These are phyloP conservation scores for Syzygium oleosum DNA, from an alignment of 345 rosid species.

Conservation along the genomic window DNA sequence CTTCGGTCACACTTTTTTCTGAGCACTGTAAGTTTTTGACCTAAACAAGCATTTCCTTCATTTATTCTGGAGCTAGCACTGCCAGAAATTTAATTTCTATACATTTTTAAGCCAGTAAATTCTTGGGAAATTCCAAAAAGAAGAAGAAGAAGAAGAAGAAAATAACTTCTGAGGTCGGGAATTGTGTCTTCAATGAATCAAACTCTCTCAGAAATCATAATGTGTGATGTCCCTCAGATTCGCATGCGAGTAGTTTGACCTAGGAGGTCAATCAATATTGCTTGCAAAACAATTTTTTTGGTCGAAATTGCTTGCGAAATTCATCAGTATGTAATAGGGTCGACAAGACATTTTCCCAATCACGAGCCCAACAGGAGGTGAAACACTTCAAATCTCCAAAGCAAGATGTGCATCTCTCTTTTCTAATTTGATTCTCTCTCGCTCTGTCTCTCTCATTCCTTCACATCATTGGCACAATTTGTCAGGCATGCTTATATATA, in stretches of 20 bases:
- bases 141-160: neutral
- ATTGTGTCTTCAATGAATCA: neutral
- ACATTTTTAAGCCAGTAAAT: neutral
- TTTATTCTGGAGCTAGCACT: neutral
- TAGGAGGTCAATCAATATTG: neutral
- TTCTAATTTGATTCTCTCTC: neutral
- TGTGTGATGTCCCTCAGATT: neutral
- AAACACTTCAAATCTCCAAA: neutral
- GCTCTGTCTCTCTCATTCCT: neutral
- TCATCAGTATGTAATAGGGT: neutral
- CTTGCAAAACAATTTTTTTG: neutral
- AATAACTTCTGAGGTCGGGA: neutral
- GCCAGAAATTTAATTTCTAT: neutral
- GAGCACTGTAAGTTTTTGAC: neutral
- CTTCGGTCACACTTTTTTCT: neutral
- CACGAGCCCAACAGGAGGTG: neutral
- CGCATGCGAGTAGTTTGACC: neutral
- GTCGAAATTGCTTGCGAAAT: neutral
- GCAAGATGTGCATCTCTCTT: neutral
- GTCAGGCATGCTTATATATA: neutral
- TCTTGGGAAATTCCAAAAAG: neutral
- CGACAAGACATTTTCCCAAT: neutral
- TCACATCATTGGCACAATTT: neutral
- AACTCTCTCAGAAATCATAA: neutral
- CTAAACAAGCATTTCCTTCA: neutral